Percentiles rank a stretch among this genome's conserved stretches.
These are phyloP conservation scores for Fulvia fulva DNA, from an alignment of 2,329 filamentous ascomycete species.

Conservation along the genomic window DNA sequence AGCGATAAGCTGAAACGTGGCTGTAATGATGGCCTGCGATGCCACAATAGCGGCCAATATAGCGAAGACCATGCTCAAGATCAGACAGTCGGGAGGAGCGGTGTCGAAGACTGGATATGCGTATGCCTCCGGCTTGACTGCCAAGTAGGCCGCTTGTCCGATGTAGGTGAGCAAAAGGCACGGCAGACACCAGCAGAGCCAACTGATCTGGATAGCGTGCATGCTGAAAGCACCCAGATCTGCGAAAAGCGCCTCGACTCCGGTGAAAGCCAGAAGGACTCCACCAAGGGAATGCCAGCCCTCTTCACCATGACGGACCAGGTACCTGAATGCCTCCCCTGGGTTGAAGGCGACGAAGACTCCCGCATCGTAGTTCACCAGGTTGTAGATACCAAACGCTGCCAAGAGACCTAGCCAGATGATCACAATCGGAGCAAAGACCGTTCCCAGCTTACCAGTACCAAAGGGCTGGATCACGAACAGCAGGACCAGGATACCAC, in stretches of 20 bases:
- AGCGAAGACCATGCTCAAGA: conserved; percentile 64
- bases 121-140: conserved; percentile 55
- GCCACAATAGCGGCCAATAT: conserved; percentile 63
- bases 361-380: conserved; percentile 43
- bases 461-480: conserved; percentile 65
- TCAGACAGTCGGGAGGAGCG: conserved; percentile 63
- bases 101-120: conserved; percentile 72
- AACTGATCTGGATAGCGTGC: conserved; percentile 67
- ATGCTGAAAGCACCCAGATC: conserved; percentile 67
- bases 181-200: conserved; percentile 64
- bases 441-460: conserved; percentile 55
- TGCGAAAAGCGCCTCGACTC: conserved; percentile 74
- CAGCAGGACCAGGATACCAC: conserved; percentile 60
- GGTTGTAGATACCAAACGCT: conserved; percentile 59
- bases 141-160: conserved; percentile 72
- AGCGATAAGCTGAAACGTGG: conserved; percentile 60
- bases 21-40: conserved; percentile 72
- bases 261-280: conserved; percentile 70
- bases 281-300: conserved; percentile 64
- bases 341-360: conserved; percentile 53
- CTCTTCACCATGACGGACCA: conserved; percentile 55
- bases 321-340: conserved; percentile 58
- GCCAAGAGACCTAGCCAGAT: conserved; percentile 63
- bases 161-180: conserved; percentile 64
- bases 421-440: conserved; percentile 64